These are phyloP conservation scores for Pleodorina starrii DNA, from an alignment of 139 green algal species.

Conservation along the genomic window DNA sequence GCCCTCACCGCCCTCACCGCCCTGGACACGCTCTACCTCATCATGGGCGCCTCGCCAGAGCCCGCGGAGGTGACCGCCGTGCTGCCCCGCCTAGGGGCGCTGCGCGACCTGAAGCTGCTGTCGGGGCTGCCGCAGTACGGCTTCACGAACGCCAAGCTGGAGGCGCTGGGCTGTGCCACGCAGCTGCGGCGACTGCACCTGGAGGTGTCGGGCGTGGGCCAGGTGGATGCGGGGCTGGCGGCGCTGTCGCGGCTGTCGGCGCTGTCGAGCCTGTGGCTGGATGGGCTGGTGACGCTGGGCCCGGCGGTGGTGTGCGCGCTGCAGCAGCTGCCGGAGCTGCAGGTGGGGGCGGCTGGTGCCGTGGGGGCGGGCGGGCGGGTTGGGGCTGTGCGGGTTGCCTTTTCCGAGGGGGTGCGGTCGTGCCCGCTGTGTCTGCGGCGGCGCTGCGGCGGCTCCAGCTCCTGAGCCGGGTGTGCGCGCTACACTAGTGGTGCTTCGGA, in stretches of 20 bases:
- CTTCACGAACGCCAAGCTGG: slow-evolving; percentile 14
- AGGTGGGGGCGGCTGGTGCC: background rate
- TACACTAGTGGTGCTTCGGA: no score
- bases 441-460: no score
- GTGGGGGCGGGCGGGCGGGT: no score
- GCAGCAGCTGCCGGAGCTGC: slow-evolving; percentile 5
- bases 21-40: background rate
- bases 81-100: slow-evolving; percentile 13
- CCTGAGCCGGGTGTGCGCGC: no score
- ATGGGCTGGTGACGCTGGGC: slow-evolving; percentile 14
- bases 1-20: background rate
- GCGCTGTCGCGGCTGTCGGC: background rate
- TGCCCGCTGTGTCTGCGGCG: no score
- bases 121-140: slow-evolving; percentile 24
- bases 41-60: slow-evolving; percentile 19
- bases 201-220: slow-evolving; percentile 28
- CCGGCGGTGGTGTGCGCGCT: background rate
- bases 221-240: slow-evolving; percentile 25
- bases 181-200: slow-evolving; percentile 37
- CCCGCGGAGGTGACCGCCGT: background rate
- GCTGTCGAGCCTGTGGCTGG: slow-evolving; percentile 20
- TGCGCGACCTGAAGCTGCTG: slow-evolving; percentile 51
- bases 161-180: slow-evolving; percentile 20
- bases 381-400: no score
- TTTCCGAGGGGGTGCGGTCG: no score